Percentiles rank a stretch among this genome's conserved stretches.
Conservation (phyloP, 2,329 filamentous ascomycete species). For the Didymella sp. region DNA sequence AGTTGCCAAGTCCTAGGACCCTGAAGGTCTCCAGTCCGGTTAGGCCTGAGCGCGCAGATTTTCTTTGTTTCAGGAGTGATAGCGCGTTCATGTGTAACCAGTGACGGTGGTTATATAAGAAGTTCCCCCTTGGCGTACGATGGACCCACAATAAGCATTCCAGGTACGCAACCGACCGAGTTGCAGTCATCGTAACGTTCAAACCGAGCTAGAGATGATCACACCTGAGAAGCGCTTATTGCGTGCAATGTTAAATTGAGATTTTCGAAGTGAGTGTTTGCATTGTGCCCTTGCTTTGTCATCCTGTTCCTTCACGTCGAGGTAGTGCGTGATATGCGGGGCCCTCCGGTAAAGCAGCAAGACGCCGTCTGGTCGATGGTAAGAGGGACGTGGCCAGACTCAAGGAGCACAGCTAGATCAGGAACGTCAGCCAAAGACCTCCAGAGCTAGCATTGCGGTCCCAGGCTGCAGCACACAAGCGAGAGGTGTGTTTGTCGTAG, state of each 20-base stretch:
- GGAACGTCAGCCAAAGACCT: not conserved
- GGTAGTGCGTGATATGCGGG: not conserved
- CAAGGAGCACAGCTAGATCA: not conserved
- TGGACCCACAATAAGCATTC: conserved; percentile 25
- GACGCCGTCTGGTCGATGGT: conserved; percentile 3
- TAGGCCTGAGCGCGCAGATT: conserved; percentile 17
- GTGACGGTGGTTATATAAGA: conserved; percentile 29
- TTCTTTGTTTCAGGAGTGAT: conserved; percentile 25
- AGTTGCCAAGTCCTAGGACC: conserved; percentile 7
- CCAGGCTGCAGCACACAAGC: conserved; percentile 2
- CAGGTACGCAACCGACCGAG: conserved; percentile 9
- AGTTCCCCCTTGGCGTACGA: conserved; percentile 28
- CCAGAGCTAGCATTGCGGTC: not conserved
- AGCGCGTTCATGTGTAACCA: conserved; percentile 30
- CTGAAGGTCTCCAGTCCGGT: conserved; percentile 5
- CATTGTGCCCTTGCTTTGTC: not conserved
- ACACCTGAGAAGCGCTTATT: not conserved
- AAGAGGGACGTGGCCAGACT: conserved; percentile 10
- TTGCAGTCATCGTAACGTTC: conserved; percentile 2
- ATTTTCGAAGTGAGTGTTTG: not conserved
- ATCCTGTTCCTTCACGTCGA: not conserved
- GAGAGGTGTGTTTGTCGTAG: too few species aligned
- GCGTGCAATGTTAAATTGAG: not conserved
- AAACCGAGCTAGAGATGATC: not conserved
- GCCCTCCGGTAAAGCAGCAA: conserved; percentile 18